Base-by-base conservation (phyloP, 164 flowering plant species). In the Euptelea pleiosperma region DNA sequence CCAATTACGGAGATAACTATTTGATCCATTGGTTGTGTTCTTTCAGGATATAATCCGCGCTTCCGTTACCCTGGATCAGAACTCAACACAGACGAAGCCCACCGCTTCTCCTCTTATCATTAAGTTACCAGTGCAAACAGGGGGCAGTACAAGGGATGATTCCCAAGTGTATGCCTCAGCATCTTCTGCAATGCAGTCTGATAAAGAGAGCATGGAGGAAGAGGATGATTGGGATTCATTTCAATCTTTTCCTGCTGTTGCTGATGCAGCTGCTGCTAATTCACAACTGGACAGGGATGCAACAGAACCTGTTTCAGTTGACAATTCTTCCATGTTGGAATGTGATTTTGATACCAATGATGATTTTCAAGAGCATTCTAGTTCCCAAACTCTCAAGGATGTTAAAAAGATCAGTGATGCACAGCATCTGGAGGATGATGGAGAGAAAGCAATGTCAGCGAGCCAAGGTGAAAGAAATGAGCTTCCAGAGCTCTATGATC, bases 191-290 rank as follows among this genome's bases (percentile, higher is more conserved):
- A 29, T 29, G 16, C 60, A 35, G 12, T 33, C 70, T 44, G 63
- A 58, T 52, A 35, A 59, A 9, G 69, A 63, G 19, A 22, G 28
- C 16, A 42, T 22, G 24, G 73, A 70, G 30, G 81, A 73, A 30
- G 77, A 91, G 2, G 98, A 91, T 71, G 98, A 93, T 65, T 93
- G 98, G 98, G 97, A 93, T 65, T 64, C 91, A 40, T 93, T 93
- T 67, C 98, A 93, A 73, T 93, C 98, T 55, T 87, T 90, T 73
- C 84, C 92, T 48, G 83, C 87, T n/a, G 66, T 79, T 39, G 49
- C 57, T 47, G 67, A 47, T 65, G 61, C 67, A 41, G 49, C 68
- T 62, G 69, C 53, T 42, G 22, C 70, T 31, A 63, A 66, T 52
- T 55, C 68, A 24, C 30, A 60, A 25, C 63, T 7, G 14, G 70